Evolutionary conservation across 1,284 basidiomycete genomes (phyloP).

Genomic region (Boletus mariae): DNA sequence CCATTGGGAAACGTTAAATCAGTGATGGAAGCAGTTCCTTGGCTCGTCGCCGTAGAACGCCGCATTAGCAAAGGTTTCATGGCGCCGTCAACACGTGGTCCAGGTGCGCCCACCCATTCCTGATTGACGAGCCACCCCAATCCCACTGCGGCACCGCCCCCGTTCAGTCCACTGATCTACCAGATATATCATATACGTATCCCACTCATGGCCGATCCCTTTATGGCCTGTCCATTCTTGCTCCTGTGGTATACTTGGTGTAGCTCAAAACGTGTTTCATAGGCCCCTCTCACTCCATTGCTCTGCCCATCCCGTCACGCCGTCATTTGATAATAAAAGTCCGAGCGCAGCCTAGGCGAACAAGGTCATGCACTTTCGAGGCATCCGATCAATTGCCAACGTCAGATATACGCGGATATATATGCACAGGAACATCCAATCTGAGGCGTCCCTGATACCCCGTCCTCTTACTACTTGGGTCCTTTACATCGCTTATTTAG

Average conservation of each 20-base stretch:
- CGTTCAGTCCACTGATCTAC: conserved; percentile 29
- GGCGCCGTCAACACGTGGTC: conserved; percentile 31
- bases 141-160: conserved; percentile 27
- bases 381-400: conserved; percentile 32
- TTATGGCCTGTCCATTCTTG: conserved; percentile 29
- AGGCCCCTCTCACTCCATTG: conserved; percentile 25
- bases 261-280: conserved; percentile 34
- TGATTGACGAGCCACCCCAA: conserved; percentile 14
- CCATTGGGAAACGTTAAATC: conserved; percentile 24
- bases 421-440: conserved; percentile 26
- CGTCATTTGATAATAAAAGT: conserved; percentile 34
- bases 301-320: conserved; percentile 22
- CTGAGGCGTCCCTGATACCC: conserved; percentile 26
- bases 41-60: conserved; percentile 29
- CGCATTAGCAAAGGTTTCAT: conserved; percentile 35
- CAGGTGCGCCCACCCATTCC: conserved; percentile 29
- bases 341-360: conserved; percentile 24
- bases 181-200: conserved; percentile 25
- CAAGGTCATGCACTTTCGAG: conserved; percentile 26
- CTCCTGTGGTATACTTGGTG: conserved; percentile 11
- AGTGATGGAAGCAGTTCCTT: conserved; percentile 29
- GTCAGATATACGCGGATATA: conserved; percentile 30
- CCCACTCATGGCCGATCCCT: conserved; percentile 11
- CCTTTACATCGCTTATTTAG: conserved; percentile 18
- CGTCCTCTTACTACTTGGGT: conserved; percentile 14